Evolutionary conservation across 257 asterid genomes (phyloP), one percentile per base, ranked within the genome.

Genomic region (Nicotiana sylvestris): DNA sequence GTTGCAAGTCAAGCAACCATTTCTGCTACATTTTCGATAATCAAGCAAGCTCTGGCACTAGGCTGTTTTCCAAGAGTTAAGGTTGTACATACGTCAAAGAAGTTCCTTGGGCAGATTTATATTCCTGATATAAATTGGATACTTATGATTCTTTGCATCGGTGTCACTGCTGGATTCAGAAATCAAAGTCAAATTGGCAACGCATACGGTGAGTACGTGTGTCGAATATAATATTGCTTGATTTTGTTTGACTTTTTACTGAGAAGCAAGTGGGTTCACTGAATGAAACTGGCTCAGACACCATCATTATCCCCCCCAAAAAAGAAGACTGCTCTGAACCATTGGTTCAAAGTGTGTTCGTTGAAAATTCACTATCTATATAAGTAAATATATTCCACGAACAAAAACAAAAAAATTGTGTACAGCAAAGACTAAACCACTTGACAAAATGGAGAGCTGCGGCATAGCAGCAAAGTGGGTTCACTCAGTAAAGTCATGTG

Each of bases 1-100:
- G 99, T 96, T 66, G 99, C 98, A 66, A 96, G 99, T 88, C 99
- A 96, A 87, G 99, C 98, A 82, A 93, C 98, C 27, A 90, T 96
- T 87, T 88, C 98, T 27, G 99, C 99, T 72, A 90, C 98, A 1
- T 96, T 96, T 87, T 96, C 98, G 33, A 92, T 96, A 86, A 93
- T 96, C 90, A 96, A 94, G 93, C 99, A 96, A 85, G 99, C 99
- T 46, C 93, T 89, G 62, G 97, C 99, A 25, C 94, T 90, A 16
- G 98, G 99, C 77, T 96, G 99, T 87, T 94, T 96, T 21, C 99
- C 99, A 8, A 91, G 99, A 85, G 98, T 96, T 78, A 94, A 96
- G 90, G 96, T 96, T 81, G 98, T 96, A 37, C 98, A 96, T 82
- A 96, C 99, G 18, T 96, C 99, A 12, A 96, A 93, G 86, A 90